Evolutionary conservation across 495 filamentous ascomycete genomes (phyloP).

Genomic region (Penicillium macrosclerotiorum): DNA sequence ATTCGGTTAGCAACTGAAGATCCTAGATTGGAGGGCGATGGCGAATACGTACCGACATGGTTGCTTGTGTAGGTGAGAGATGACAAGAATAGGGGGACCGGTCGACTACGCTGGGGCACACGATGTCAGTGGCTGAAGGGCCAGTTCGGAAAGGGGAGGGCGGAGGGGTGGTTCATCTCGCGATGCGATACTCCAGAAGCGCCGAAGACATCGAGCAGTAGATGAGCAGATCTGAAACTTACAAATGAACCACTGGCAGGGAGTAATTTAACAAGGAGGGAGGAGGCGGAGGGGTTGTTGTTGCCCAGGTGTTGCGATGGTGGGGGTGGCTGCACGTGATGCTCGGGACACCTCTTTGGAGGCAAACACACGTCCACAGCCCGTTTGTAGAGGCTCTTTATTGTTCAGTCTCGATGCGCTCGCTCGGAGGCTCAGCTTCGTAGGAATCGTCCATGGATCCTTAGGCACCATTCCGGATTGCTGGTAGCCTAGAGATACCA

Average conservation of each 20-base stretch:
- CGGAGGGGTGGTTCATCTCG: not conserved
- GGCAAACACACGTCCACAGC: constrained; percentile 26
- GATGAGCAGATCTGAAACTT: too few species aligned
- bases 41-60: constrained; percentile 41
- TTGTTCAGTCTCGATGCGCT: too few species aligned
- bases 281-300: constrained; percentile 40
- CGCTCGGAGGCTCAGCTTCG: too few species aligned
- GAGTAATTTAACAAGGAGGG: constrained; percentile 32
- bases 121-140: constrained; percentile 30
- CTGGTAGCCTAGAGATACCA: constrained; percentile 9
- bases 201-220: not conserved
- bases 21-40: not conserved
- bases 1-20: constrained; percentile 20
- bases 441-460: too few species aligned
- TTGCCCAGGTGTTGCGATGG: constrained; percentile 38
- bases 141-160: not conserved
- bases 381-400: too few species aligned
- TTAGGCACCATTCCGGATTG: constrained; percentile 8
- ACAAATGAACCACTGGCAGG: constrained; percentile 28
- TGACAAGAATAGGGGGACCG: constrained; percentile 20
- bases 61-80: constrained; percentile 27
- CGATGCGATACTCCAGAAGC: not conserved
- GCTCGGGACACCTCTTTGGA: constrained; percentile 10
- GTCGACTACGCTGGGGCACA: constrained; percentile 31
- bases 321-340: constrained; percentile 38